These are phyloP conservation scores for Hawksworthiomyces lignivorus DNA, from an alignment of 2,329 filamentous ascomycete genomes.

Conservation along the genomic window DNA sequence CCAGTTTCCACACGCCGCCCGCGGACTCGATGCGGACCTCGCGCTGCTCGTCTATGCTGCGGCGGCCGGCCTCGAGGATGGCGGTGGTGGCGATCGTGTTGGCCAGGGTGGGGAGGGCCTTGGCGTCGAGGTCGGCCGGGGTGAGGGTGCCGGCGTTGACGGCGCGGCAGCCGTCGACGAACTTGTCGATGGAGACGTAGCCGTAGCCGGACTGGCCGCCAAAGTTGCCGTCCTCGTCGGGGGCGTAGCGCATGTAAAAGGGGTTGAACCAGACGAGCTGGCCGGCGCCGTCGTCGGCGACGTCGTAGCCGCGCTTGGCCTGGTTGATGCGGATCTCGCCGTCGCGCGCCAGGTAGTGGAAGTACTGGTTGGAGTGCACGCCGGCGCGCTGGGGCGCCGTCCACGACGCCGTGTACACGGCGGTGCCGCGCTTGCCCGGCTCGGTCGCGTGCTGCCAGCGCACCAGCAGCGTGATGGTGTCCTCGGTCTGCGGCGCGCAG, in stretches of 20 bases:
- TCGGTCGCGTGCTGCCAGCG: slow-evolving; percentile 74
- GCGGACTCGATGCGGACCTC: slow-evolving; percentile 66
- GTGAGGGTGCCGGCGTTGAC: slow-evolving; percentile 68
- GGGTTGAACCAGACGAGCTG: slow-evolving; percentile 84
- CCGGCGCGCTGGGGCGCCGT: slow-evolving; percentile 87
- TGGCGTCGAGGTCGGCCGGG: slow-evolving; percentile 68
- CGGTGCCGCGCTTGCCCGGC: slow-evolving; percentile 65
- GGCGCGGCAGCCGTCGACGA: slow-evolving; percentile 75
- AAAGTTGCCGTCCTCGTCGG: slow-evolving; percentile 93
- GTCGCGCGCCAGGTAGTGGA: slow-evolving; percentile 80
- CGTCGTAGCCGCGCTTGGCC: slow-evolving; percentile 84
- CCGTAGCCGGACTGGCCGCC: slow-evolving; percentile 85
- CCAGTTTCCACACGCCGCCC: slow-evolving; percentile 60
- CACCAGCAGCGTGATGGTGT: slow-evolving; percentile 85
- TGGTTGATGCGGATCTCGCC: slow-evolving; percentile 89
- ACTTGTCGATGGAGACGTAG: slow-evolving; percentile 93
- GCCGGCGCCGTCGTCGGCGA: slow-evolving; percentile 69
- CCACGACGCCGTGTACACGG: slow-evolving; percentile 90
- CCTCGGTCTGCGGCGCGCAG: slow-evolving; percentile 75
- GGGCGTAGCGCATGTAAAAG: slow-evolving; percentile 92
- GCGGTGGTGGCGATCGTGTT: slow-evolving; percentile 91
- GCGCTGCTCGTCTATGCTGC: slow-evolving; percentile 75
- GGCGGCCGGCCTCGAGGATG: slow-evolving; percentile 78
- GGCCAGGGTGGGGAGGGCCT: slow-evolving; percentile 73
- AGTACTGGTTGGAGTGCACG: slow-evolving; percentile 96